These are phyloP conservation scores for Candida easanensis DNA, from an alignment of 805 yeast species.

Conservation along the genomic window DNA sequence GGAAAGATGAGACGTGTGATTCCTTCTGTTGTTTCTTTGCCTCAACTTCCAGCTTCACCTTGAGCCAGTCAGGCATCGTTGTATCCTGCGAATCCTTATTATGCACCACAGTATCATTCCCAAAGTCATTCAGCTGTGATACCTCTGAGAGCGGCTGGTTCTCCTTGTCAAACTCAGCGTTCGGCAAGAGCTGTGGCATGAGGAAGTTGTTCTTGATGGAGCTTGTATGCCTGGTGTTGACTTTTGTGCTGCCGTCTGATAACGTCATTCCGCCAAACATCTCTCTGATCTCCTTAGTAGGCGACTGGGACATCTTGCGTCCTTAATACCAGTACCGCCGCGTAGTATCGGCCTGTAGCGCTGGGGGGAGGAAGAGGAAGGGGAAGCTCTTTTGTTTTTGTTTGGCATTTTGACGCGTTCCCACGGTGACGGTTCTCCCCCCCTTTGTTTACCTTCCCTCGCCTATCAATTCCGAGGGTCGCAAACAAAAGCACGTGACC, in stretches of 20 bases:
- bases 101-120: constrained; percentile 21
- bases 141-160: constrained; percentile 3
- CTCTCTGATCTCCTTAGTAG: constrained; percentile 11
- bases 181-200: constrained; percentile 9
- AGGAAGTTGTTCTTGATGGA: constrained; percentile 11
- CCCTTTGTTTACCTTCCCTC: not conserved
- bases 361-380: not conserved
- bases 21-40: constrained; percentile 5
- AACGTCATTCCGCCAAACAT: constrained; percentile 12
- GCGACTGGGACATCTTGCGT: not conserved
- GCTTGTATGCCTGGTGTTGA: not conserved
- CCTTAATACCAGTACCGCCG: not conserved
- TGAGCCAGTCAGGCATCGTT: constrained; percentile 24
- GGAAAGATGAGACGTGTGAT: not conserved
- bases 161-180: constrained; percentile 15
- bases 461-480: too few relatives aligned
- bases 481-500: too few relatives aligned
- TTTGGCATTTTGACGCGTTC: not conserved
- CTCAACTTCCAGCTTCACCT: constrained; percentile 14
- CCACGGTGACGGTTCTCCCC: not conserved
- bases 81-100: constrained; percentile 13
- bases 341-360: not conserved
- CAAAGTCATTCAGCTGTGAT: constrained; percentile 2
- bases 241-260: constrained; percentile 4
- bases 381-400: too few relatives aligned